Percentiles rank a stretch among this genome's conserved stretches.
phyloP scores from a whole-genome alignment of 78 protist genomes.

The Dictyostelium brefeldianum region DNA sequence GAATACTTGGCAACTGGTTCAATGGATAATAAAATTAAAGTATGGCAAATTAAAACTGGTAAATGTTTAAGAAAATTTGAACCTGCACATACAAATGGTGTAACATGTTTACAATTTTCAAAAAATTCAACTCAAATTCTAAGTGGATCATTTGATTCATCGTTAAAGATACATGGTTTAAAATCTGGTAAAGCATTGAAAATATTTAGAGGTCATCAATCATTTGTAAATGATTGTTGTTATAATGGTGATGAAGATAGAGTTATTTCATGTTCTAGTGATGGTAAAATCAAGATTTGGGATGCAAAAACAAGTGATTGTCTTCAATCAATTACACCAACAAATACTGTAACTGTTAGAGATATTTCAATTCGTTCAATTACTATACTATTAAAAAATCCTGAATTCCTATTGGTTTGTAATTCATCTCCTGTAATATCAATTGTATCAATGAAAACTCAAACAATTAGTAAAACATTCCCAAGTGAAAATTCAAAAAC shows the following conservation, averaged over 20 bases:
- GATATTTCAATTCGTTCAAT: constrained; percentile 63
- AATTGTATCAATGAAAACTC: constrained; percentile 44
- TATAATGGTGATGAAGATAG: constrained; percentile 50
- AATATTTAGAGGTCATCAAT: constrained; percentile 90
- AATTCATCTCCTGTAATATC: constrained; percentile 47
- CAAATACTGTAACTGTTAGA: background rate
- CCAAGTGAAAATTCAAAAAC: constrained; percentile 18
- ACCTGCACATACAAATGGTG: constrained; percentile 88
- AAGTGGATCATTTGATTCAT: constrained; percentile 83
- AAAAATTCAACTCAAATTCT: constrained; percentile 73
- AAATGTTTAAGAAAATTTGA: constrained; percentile 85
- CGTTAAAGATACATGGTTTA: constrained; percentile 90
- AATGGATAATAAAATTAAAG: constrained; percentile 85
- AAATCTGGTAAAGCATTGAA: constrained; percentile 89
- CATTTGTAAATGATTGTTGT: constrained; percentile 81
- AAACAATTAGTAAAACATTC: constrained; percentile 18
- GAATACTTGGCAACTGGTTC: constrained; percentile 91
- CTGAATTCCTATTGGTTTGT: constrained; percentile 85
- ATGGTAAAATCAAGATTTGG: constrained; percentile 91
- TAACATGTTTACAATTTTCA: constrained; percentile 84
- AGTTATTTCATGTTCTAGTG: constrained; percentile 78
- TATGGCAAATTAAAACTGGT: constrained; percentile 88
- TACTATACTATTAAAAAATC: background rate
- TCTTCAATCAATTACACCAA: constrained; percentile 49
- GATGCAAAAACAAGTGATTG: constrained; percentile 88